Base-by-base conservation (phyloP, 352 stramenopile genomes). In the Salisapilia sapeloensis region DNA sequence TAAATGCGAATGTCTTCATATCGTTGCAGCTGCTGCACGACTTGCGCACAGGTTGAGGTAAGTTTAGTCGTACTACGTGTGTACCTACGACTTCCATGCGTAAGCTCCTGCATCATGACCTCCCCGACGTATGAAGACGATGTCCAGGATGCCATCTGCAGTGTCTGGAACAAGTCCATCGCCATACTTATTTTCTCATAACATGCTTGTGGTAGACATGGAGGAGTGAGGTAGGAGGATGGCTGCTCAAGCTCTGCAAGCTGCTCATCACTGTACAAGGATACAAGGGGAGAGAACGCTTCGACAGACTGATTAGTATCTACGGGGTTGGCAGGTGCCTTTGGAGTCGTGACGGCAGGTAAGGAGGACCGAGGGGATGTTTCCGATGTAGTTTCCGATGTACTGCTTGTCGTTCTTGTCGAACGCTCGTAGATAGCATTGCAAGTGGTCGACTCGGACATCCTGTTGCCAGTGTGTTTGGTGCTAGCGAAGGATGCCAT, bases 161-260 rank as follows among this genome's bases (percentile, higher is more conserved):
- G 42, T 7, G 56, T 54, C 22, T 77, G 50, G 27, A 82, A 82
- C 29, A 59, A 57, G 16, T 77, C 66, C 55, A 82, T 75, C 4
- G 58, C 54, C 22, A 53, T 35, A n/a, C 43, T 45, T 22, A 82
- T 69, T 38, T 67, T 72, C 30, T 70, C 52, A n/a, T 48, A 46
- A 33, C 65, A 57, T 42, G 74, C 60, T 4, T 50, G 53, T 4
- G 56, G 54, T 2, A 56, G 44, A 2, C 42, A 38, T 4, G 50
- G 40, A n/a, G 60, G 34, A 14, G 58, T 44, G 1, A 76, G 35
- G 31, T 67, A 72, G 29, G 54, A 52, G 1, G 44, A 53, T 14
- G 33, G 43, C 13, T 21, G 21, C 28, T 33, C 28, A n/a, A n/a
- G n/a, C n/a, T n/a, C n/a, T n/a, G n/a, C n/a, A n/a, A n/a, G n/a